Conservation (phyloP, 805 yeast genomes). For the Monosporozyma solicola region DNA sequence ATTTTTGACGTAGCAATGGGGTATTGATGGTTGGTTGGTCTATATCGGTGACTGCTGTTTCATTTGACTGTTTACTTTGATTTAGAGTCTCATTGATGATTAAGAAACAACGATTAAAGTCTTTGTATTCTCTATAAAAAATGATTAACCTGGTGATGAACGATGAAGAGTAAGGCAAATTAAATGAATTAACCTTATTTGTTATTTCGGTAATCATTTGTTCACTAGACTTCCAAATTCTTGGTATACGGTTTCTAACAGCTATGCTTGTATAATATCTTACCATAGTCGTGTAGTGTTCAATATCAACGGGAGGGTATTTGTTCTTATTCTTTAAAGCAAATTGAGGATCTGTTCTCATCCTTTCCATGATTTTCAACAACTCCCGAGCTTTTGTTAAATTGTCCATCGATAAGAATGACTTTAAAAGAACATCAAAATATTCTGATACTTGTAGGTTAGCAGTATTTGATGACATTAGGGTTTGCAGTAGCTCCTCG, state of each 20-base stretch:
- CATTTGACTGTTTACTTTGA: slow-evolving; percentile 11
- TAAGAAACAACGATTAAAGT: slow-evolving; percentile 26
- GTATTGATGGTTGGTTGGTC: slow-evolving; percentile 2
- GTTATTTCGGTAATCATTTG: slow-evolving; percentile 26
- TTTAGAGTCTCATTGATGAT: slow-evolving; percentile 26
- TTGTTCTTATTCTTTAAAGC: background rate
- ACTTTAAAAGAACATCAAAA: slow-evolving; percentile 20
- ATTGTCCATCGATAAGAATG: slow-evolving; percentile 17
- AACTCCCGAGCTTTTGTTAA: slow-evolving; percentile 23
- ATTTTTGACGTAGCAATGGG: slow-evolving; percentile 10
- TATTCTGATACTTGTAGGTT: slow-evolving; percentile 12
- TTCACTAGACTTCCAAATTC: background rate
- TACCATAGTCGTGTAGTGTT: slow-evolving; percentile 34
- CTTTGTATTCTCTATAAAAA: slow-evolving; percentile 24
- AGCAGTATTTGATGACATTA: background rate
- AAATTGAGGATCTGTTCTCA: background rate
- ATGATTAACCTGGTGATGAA: slow-evolving; percentile 33
- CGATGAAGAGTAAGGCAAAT: slow-evolving; percentile 29
- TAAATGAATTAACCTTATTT: slow-evolving; percentile 23
- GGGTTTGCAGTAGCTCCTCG: background rate
- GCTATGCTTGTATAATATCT: slow-evolving; percentile 24
- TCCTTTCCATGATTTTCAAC: background rate
- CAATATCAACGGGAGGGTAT: background rate
- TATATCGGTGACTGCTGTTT: background rate
- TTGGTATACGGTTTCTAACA: background rate